Base-by-base conservation (phyloP, 371 early-diverging fungal species). In the Umbelopsis sp. region DNA sequence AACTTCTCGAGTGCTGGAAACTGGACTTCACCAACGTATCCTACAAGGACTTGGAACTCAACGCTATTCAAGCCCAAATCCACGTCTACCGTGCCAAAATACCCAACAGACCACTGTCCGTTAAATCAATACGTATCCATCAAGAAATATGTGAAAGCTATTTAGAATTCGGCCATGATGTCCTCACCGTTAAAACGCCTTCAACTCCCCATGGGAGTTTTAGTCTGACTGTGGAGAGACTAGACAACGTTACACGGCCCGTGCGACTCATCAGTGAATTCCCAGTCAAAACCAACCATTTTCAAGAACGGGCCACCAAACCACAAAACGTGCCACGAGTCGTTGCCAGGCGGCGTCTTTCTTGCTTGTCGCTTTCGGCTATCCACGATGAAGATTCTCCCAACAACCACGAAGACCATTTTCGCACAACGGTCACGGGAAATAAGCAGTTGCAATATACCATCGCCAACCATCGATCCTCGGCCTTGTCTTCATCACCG, bases 381-480 rank as follows among this genome's bases (percentile, higher is more conserved):
- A 24, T 57, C 1, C 35, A 57, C 4, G 35, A 57, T 57, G 57
- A 57, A 18, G 57, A 57, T 57, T 16, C 57, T 1, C 10, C 18
- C 11, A 32, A 25, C 57, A 57, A 14, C 5, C 29, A 32, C n/a
- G 35, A 57, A 35, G 57, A 57, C 12, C 57, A 35, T 57, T 18
- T 57, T 57, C 29, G 29, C 29, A 35, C 57, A 0, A 57, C 57
- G 0, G 18, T 57, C 7, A 25, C 35, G 7, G 29, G 57, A 57
- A 57, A 57, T 9, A 57, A 57, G 29, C 57, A 29, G 29, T 32
- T 57, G 4, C 57, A 57, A 35, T 57, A 57, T 35, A 57, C 57
- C 35, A 35, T 37, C 9, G 35, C 57, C 57, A 57, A 57, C n/a
- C 57, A 25, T 10, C 57, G 57, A 57, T 16, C 29, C 22, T 16